A percentile compares a stretch with the other conserved stretches of the same genome.
phyloP scores from a whole-genome alignment of 805 yeast species.

The Yarrowia hollandica region DNA sequence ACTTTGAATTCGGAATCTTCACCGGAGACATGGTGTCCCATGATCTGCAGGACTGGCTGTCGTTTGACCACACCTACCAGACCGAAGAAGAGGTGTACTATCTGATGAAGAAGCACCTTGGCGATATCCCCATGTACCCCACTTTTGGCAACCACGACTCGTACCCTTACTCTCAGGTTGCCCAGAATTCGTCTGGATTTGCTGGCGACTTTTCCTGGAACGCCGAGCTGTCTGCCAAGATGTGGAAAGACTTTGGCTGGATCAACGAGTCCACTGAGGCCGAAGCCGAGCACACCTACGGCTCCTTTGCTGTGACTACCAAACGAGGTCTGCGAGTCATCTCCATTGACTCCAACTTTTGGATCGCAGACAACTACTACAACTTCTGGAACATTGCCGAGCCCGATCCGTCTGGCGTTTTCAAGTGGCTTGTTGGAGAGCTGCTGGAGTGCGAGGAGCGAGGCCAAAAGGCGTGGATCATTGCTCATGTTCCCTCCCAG shows the following conservation, averaged over 20 bases:
- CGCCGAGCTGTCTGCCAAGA: slow-evolving; percentile 49
- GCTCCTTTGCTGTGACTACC: slow-evolving; percentile 61
- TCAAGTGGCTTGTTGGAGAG: slow-evolving; percentile 61
- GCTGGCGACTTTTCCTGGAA: slow-evolving; percentile 48
- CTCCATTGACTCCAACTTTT: slow-evolving; percentile 64
- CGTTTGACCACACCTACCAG: slow-evolving; percentile 49
- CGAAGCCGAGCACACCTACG: slow-evolving; percentile 46
- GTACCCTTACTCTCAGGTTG: slow-evolving; percentile 69
- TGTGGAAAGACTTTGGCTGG: slow-evolving; percentile 54
- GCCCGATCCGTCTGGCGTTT: slow-evolving; percentile 63
- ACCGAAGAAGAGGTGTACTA: slow-evolving; percentile 55
- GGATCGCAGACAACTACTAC: slow-evolving; percentile 63
- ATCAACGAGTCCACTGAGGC: slow-evolving; percentile 36
- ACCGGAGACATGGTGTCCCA: slow-evolving; percentile 78
- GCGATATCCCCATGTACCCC: slow-evolving; percentile 58
- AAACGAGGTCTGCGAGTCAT: slow-evolving; percentile 58
- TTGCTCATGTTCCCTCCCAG: slow-evolving; percentile 63
- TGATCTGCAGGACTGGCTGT: slow-evolving; percentile 48
- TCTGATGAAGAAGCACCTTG: slow-evolving; percentile 53
- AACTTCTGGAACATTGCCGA: slow-evolving; percentile 50
- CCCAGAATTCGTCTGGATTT: slow-evolving; percentile 52
- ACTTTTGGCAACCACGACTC: slow-evolving; percentile 72
- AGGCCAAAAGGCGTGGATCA: slow-evolving; percentile 67
- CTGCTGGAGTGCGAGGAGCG: slow-evolving; percentile 57
- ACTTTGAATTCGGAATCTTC: slow-evolving; percentile 62